Conservation (phyloP, 805 yeast genomes). For the Saccharomycopsis schoenii region DNA sequence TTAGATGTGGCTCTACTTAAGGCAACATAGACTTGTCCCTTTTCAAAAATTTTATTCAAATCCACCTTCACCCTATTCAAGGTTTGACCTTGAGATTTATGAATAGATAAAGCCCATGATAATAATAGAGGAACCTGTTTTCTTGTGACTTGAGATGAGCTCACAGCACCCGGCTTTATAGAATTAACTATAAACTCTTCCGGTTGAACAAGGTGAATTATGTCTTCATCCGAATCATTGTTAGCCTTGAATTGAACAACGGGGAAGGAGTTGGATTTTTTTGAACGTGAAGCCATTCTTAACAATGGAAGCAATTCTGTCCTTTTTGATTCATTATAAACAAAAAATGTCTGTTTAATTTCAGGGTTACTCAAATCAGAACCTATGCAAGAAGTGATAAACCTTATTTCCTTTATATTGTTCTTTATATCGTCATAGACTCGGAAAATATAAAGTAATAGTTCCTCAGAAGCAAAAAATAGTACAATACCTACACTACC, state of each 20-base stretch:
- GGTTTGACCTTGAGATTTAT: conserved; percentile 81
- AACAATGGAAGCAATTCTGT: neutral
- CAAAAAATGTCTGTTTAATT: neutral
- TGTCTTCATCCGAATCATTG: conserved; percentile 43
- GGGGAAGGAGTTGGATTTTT: conserved; percentile 48
- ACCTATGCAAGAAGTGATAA: conserved; percentile 27
- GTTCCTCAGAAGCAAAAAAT: conserved; percentile 26
- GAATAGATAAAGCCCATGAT: conserved; percentile 80
- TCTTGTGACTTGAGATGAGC: conserved; percentile 68
- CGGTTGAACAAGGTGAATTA: conserved; percentile 27
- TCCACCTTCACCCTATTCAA: conserved; percentile 63
- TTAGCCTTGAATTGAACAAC: conserved; percentile 66
- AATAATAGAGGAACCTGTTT: conserved; percentile 58
- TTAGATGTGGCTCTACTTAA: conserved; percentile 66
- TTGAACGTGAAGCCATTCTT: conserved; percentile 20
- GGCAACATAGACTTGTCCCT: conserved; percentile 80
- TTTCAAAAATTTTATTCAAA: conserved; percentile 56
- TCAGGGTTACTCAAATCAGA: conserved; percentile 9
- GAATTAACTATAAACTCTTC: conserved; percentile 36
- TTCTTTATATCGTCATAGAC: conserved; percentile 16
- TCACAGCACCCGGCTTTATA: conserved; percentile 75
- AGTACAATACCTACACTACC: conserved; percentile 79
- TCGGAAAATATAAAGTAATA: conserved; percentile 22
- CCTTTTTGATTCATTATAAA: neutral
- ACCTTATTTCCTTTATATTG: conserved; percentile 24